Conservation (phyloP, 1,284 basidiomycete genomes). For the Exsudoporus floridanus region DNA sequence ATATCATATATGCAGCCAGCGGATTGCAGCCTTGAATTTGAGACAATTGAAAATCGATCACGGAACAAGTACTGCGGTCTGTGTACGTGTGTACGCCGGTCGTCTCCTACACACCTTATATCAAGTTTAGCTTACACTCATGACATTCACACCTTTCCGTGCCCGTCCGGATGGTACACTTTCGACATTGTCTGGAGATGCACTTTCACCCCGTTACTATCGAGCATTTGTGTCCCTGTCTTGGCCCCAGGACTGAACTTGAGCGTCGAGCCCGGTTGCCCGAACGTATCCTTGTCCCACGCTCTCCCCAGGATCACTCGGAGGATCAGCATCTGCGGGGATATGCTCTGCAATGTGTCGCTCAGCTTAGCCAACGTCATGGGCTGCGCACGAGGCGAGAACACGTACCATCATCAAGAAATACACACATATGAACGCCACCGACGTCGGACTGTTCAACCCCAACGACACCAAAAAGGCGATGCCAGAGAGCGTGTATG, state of each 20-base stretch:
- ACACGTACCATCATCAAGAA: slow-evolving; percentile 24
- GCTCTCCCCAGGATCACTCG: slow-evolving; percentile 19
- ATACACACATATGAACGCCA: slow-evolving; percentile 19
- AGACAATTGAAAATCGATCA: no score
- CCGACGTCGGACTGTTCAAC: slow-evolving; percentile 11
- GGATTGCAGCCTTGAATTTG: neutral
- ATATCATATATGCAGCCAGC: neutral
- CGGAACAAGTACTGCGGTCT: no score
- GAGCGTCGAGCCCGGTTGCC: neutral
- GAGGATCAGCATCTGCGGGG: slow-evolving; percentile 32
- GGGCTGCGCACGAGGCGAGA: neutral
- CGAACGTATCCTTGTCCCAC: slow-evolving; percentile 8
- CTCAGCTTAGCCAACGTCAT: neutral
- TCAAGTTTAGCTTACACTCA: neutral
- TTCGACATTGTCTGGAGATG: slow-evolving; percentile 6
- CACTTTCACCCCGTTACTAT: neutral
- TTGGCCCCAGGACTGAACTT: slow-evolving; percentile 3
- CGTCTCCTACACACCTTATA: neutral
- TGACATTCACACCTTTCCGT: neutral
- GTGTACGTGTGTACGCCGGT: no score
- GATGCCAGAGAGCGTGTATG: slow-evolving; percentile 29
- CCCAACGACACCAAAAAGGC: slow-evolving; percentile 26
- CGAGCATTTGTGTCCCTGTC: neutral
- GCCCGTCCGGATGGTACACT: neutral
- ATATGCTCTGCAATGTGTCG: slow-evolving; percentile 24